These are phyloP conservation scores for Trichophyton equinum DNA, from an alignment of 2,329 filamentous ascomycete genomes.

Conservation along the genomic window DNA sequence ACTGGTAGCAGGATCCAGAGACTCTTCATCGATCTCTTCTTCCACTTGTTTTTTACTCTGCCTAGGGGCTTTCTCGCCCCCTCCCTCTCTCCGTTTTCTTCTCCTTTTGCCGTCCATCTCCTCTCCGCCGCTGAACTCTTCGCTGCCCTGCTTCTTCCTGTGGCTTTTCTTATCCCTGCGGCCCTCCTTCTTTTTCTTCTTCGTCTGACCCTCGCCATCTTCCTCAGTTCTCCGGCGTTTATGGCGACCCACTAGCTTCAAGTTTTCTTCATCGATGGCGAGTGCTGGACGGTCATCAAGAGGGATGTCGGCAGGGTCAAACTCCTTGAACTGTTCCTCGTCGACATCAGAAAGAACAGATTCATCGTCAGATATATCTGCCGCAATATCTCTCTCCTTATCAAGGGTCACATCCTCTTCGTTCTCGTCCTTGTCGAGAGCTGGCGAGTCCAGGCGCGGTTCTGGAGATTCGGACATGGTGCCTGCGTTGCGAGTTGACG, in stretches of 20 bases:
- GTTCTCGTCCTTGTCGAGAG: constrained; percentile 10
- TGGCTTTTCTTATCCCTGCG: constrained; percentile 52
- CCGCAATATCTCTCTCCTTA: constrained; percentile 17
- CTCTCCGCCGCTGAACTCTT: constrained; percentile 39
- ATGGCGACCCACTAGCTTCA: constrained; percentile 49
- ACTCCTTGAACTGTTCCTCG: constrained; percentile 53
- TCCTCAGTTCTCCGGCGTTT: constrained; percentile 53
- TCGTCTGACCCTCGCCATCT: constrained; percentile 46
- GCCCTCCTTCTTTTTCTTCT: constrained; percentile 53
- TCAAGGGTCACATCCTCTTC: constrained; percentile 13
- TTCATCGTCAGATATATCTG: constrained; percentile 45
- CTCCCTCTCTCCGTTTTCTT: constrained; percentile 34
- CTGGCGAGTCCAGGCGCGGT: constrained; percentile 11
- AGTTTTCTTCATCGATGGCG: constrained; percentile 49
- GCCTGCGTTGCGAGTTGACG: neutral
- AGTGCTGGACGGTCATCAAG: constrained; percentile 48
- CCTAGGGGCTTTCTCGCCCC: constrained; percentile 27
- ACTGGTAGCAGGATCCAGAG: constrained; percentile 73
- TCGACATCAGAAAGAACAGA: constrained; percentile 53
- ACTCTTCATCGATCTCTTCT: constrained; percentile 58
- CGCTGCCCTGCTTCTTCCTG: constrained; percentile 53
- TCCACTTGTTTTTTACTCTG: constrained; percentile 44
- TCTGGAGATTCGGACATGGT: constrained; percentile 32
- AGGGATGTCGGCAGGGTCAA: constrained; percentile 48
- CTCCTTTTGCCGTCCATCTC: constrained; percentile 43